Evolutionary conservation across 108 stramenopile genomes (phyloP), one percentile per base, ranked within the genome.

Genomic region (Fistulifera solaris): DNA sequence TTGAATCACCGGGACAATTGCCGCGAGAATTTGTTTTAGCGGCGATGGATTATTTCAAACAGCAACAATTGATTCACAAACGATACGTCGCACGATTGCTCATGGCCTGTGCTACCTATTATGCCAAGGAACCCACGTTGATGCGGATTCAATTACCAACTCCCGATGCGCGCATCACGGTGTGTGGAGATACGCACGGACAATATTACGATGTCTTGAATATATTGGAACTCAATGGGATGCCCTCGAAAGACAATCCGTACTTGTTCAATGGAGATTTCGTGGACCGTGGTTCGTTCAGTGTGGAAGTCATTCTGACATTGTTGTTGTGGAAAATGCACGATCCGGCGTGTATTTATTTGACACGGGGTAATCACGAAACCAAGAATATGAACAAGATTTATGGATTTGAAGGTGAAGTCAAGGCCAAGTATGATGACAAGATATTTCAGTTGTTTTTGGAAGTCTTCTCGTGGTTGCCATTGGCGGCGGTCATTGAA

Each of bases 261-360:
- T 98, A 96, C 67, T 70, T 98, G 4, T 99, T 97, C 79, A 99
- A 99, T 77, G 98, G 98, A 22, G 98, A 99, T 65, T 96, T 95
- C 55, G 96, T 97, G 14, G 98, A 99, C 68, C 89, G 98, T 1
- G 98, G 98, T 12, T 84, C 81, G 23, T 99, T 96, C 56, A 78
- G 77, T 14, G 80, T 98, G 15, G 98, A 99, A 78, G 95, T 94
- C 39, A 92, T 97, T 51, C 54, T 95, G 28, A 88, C 95, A 22
- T 87, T 93, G 40, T 68, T 99, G 16, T 52, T 93, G 21, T 89
- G 88, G 65, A 96, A 96, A 67, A 52, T 96, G 24, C 70, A 78
- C 21, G 70, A 76, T 55, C 96, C 96, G 4, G 62, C 62, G 18
- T 80, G 81, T 56, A 88, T 99, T 25, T 75, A 83, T 62, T 58